A percentile compares a stretch with the other conserved stretches of the same genome.
Evolutionary conservation across 2,329 filamentous ascomycete species (phyloP).

Genomic region (Botrytis porri): DNA sequence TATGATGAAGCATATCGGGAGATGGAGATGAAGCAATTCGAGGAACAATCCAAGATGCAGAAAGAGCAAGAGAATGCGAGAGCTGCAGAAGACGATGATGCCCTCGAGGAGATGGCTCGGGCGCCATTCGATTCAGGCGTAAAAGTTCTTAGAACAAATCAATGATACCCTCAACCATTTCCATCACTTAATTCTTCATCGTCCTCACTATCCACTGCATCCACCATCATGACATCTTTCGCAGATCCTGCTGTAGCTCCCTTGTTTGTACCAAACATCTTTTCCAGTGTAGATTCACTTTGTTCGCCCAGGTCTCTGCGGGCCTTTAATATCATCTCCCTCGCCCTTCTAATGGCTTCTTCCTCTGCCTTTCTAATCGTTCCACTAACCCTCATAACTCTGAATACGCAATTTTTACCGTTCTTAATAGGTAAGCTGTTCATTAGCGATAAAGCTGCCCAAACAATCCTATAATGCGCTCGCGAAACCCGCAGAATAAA

Average conservation of each 20-base stretch:
- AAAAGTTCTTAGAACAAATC: slow-evolving; percentile 63
- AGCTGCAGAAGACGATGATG: slow-evolving; percentile 32
- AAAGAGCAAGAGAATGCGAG: slow-evolving; percentile 41
- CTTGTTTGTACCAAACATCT: slow-evolving; percentile 41
- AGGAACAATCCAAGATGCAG: slow-evolving; percentile 64
- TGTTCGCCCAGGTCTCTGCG: slow-evolving; percentile 49
- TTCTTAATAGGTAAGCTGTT: slow-evolving; percentile 58
- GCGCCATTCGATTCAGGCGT: slow-evolving; percentile 42
- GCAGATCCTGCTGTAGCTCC: slow-evolving; percentile 33
- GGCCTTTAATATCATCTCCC: slow-evolving; percentile 66
- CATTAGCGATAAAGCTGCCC: slow-evolving; percentile 84
- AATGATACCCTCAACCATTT: slow-evolving; percentile 47
- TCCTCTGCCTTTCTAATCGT: slow-evolving; percentile 92
- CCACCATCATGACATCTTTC: slow-evolving; percentile 45
- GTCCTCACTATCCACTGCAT: slow-evolving; percentile 48
- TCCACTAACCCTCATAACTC: slow-evolving; percentile 82
- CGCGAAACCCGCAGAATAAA: slow-evolving; percentile 85
- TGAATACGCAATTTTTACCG: slow-evolving; percentile 70
- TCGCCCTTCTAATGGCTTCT: slow-evolving; percentile 78
- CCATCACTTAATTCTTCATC: slow-evolving; percentile 46
- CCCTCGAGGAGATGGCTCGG: slow-evolving; percentile 24
- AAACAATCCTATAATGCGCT: slow-evolving; percentile 80
- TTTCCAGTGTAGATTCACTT: slow-evolving; percentile 40
- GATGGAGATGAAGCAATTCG: slow-evolving; percentile 66
- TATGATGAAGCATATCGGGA: slow-evolving; percentile 62